Percentiles rank a stretch among this genome's conserved stretches.
Evolutionary conservation across 139 green algal genomes (phyloP).

Genomic region (Tetradesmus lagerheimii): DNA sequence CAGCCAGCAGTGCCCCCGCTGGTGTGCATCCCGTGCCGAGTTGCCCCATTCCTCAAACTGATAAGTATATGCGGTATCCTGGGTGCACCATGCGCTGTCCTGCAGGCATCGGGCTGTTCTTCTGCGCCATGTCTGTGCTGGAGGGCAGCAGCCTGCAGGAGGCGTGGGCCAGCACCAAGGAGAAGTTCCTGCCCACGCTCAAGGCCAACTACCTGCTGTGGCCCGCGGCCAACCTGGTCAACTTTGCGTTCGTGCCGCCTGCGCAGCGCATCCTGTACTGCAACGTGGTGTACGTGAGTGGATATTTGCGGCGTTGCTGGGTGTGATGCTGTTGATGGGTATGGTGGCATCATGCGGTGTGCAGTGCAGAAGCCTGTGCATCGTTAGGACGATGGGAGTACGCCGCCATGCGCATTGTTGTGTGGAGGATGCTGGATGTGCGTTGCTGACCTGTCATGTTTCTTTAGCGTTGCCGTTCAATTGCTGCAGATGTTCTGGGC

Average conservation of each 20-base stretch:
- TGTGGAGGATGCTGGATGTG: too few species aligned
- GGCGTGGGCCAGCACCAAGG: not conserved
- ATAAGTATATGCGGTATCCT: too few species aligned
- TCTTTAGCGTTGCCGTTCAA: not conserved
- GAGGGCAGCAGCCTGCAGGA: constrained; percentile 43
- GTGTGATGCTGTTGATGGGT: not conserved
- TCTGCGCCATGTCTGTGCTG: constrained; percentile 52
- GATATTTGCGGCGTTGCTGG: not conserved
- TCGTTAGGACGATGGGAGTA: too few species aligned
- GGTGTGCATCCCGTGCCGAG: too few species aligned
- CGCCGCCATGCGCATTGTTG: too few species aligned
- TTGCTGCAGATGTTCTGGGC: not conserved
- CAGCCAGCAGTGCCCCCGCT: too few species aligned
- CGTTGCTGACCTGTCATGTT: too few species aligned
- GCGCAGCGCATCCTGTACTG: constrained; percentile 69
- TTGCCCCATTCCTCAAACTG: too few species aligned
- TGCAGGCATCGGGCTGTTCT: constrained; percentile 58
- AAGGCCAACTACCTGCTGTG: constrained; percentile 67
- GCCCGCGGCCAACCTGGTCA: constrained; percentile 68
- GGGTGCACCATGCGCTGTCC: too few species aligned
- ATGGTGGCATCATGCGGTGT: not conserved
- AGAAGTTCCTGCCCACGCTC: constrained; percentile 56
- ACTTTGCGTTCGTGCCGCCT: constrained; percentile 67
- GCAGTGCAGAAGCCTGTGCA: too few species aligned
- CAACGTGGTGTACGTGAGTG: constrained; percentile 54